phyloP scores from a whole-genome alignment of 495 filamentous ascomycete genomes.

The Wilcoxina mikolae region DNA sequence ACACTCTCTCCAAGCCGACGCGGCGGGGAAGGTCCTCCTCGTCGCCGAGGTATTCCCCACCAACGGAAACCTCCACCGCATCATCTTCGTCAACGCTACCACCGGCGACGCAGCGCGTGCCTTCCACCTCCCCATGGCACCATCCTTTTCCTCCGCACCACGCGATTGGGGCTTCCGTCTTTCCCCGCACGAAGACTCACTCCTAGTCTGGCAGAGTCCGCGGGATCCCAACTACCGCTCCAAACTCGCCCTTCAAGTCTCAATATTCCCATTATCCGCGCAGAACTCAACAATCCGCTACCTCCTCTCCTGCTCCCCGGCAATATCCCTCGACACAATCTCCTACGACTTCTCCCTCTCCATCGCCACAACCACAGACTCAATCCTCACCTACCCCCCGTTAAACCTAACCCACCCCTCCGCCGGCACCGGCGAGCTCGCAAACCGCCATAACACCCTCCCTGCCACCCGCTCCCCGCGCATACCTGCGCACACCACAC shows the following conservation, averaged over 20 bases:
- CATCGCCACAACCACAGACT: neutral
- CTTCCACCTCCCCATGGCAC: constrained; percentile 12
- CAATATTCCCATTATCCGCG: constrained; percentile 3
- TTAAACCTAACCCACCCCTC: constrained; percentile 8
- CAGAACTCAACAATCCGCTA: constrained; percentile 6
- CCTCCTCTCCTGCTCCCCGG: constrained; percentile 6
- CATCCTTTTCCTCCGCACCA: constrained; percentile 7
- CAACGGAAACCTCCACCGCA: constrained; percentile 13
- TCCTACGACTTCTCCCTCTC: constrained; percentile 1
- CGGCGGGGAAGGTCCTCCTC: constrained; percentile 5
- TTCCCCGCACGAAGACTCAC: neutral
- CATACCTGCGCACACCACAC: neutral
- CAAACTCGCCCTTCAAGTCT: constrained; percentile 12
- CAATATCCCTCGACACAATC: neutral
- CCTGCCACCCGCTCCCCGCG: neutral
- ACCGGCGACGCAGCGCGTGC: constrained; percentile 6
- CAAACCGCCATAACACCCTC: constrained; percentile 9
- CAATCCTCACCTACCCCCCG: constrained; percentile 5
- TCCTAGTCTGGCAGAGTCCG: constrained; percentile 11
- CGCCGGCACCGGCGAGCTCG: constrained; percentile 13
- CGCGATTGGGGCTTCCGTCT: constrained; percentile 12
- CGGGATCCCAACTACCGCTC: constrained; percentile 10
- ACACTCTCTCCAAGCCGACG: constrained; percentile 11
- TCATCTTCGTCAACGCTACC: constrained; percentile 11
- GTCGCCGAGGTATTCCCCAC: constrained; percentile 12